Evolutionary conservation across 2,329 filamentous ascomycete genomes (phyloP).

Genomic region (Ophiostoma australiae): DNA sequence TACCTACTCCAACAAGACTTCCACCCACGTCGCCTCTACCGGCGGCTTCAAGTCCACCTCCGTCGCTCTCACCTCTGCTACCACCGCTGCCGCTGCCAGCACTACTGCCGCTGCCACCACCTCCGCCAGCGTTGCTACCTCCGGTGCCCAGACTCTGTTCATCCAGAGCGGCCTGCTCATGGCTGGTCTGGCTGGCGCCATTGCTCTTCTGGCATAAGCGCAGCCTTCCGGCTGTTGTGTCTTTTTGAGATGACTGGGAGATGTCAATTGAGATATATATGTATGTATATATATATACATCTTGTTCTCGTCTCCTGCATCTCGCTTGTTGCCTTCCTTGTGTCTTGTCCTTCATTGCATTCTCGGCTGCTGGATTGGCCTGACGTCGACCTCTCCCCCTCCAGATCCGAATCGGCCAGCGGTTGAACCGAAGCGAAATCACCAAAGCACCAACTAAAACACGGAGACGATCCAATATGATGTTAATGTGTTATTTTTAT

Average conservation of each 20-base stretch:
- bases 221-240: not conserved
- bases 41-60: conserved; percentile 21
- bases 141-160: conserved; percentile 37
- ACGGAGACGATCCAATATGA: not conserved
- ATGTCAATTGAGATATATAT: not conserved
- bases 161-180: conserved; percentile 41
- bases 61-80: conserved; percentile 12
- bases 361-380: conserved; percentile 26
- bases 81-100: conserved; percentile 29
- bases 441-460: not conserved
- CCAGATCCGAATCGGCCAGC: not conserved
- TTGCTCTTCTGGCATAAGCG: conserved; percentile 38
- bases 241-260: not conserved
- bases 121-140: conserved; percentile 19
- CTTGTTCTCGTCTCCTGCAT: conserved; percentile 6
- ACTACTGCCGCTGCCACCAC: conserved; percentile 24
- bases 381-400: conserved; percentile 12
- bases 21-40: conserved; percentile 26
- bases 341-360: conserved; percentile 21
- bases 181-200: conserved; percentile 38
- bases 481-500: conserved; percentile 11
- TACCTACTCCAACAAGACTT: conserved; percentile 30
- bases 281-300: not conserved
- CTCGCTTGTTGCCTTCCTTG: conserved; percentile 8
- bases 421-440: not conserved